Base-by-base conservation (phyloP, 352 stramenopile species). In the Lagenidium giganteum region DNA sequence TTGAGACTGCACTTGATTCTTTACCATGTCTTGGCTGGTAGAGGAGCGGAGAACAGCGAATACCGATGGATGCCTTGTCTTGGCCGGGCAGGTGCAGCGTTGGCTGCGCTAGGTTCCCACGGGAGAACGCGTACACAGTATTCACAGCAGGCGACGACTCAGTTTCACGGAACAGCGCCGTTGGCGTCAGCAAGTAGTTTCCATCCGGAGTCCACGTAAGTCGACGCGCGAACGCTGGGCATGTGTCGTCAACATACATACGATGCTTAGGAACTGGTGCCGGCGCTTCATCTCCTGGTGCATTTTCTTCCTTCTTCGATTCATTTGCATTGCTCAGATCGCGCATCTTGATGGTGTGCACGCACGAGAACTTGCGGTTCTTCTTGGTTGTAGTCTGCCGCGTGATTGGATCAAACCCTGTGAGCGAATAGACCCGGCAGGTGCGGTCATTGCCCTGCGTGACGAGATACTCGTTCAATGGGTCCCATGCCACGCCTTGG, bases 401-500 rank as follows among this genome's bases (percentile, higher is more conserved):
- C 23, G 57, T 71, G 27, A 66, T 46, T 6, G 60, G 39, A 34
- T 81, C 72, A 38, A 91, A 83, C 26, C 74, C 92, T 58, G 40
- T 71, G 37, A 80, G 61, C 32, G 69, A 88, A 51, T 96, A 98
- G n/a, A 98, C 78, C 37, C 90, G 80, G 12, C 96, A 95, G 18
- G 87, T 96, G 20, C 94, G 83, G 72, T 99, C 95, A 51, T 96
- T 97, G 33, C 91, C 88, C 56, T 96, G 86, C 25, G 90, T 97
- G 3, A 95, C 87, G 27, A 98, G 64, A 38, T 95, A 98, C 29
- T 97, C 83, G 17, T 90, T 95, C 11, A 96, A 81, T 8, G 95
- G 95, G 64, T 98, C 95, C 71, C 92, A 98, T 2, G 87, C 72
- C n/a, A 96, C 93, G 29, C 95, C 95, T 64, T 98, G 95, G 34